Evolutionary conservation across 192 early-diverging fungal genomes (phyloP).

Genomic region (Lunasporangiospora selenospora): DNA sequence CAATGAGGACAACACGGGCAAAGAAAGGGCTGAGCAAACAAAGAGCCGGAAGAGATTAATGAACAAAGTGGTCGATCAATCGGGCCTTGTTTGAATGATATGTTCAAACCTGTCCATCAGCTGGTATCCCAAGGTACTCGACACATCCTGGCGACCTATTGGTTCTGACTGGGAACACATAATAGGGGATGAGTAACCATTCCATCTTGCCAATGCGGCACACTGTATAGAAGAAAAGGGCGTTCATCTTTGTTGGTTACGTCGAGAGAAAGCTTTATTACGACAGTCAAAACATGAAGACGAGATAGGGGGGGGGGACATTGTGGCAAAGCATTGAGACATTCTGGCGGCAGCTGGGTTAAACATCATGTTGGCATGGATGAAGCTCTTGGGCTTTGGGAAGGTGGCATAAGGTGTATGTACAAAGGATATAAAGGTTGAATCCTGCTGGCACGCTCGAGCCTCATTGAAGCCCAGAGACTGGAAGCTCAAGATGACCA

Average conservation of each 20-base stretch:
- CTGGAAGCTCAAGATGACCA: no score
- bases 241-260: neutral
- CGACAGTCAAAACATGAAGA: neutral
- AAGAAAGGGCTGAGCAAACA: no score
- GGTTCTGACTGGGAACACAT: neutral
- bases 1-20: no score
- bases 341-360: neutral
- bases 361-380: neutral
- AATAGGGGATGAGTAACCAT: neutral
- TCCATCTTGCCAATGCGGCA: neutral
- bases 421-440: no score
- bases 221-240: no score
- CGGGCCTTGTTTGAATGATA: neutral
- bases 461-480: no score
- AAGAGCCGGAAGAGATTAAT: no score
- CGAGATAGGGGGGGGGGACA: neutral
- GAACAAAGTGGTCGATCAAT: no score
- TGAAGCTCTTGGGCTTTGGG: slow-evolving; percentile 3
- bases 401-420: no score
- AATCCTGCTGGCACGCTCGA: no score
- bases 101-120: neutral
- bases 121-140: neutral
- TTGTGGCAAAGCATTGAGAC: neutral
- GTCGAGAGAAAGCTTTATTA: neutral
- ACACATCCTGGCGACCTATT: neutral